A percentile compares a stretch with the other conserved stretches of the same genome.
These are phyloP conservation scores for Hebeloma cylindrosporum DNA, from an alignment of 768 basidiomycete species.

Conservation along the genomic window DNA sequence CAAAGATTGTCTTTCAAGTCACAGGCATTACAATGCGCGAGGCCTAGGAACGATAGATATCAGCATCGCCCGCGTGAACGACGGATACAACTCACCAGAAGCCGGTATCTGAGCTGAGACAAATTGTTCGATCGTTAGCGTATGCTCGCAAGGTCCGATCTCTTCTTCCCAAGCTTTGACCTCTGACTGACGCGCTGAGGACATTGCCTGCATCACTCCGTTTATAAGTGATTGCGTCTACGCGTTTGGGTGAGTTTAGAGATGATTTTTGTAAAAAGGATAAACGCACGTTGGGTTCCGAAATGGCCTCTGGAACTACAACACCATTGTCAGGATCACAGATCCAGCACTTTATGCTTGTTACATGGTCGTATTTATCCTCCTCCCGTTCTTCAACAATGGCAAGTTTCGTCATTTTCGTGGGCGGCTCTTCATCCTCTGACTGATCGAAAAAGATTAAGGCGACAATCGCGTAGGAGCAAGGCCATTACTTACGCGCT, in stretches of 20 bases:
- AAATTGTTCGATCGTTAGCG: constrained; percentile 44
- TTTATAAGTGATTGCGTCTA: constrained; percentile 60
- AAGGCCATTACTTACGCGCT: constrained; percentile 38
- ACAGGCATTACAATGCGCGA: constrained; percentile 81
- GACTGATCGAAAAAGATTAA: no score
- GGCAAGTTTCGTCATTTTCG: constrained; percentile 87
- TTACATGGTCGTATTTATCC: constrained; percentile 77
- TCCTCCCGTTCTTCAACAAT: constrained; percentile 86
- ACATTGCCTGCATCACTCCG: constrained; percentile 76
- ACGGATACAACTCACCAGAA: constrained; percentile 43
- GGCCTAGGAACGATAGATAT: constrained; percentile 42
- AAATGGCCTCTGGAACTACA: constrained; percentile 41
- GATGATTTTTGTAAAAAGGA: neutral
- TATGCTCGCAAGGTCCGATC: constrained; percentile 83
- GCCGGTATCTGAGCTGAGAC: constrained; percentile 48
- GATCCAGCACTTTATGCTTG: constrained; percentile 72
- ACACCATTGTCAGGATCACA: constrained; percentile 56
- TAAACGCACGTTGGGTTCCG: constrained; percentile 33
- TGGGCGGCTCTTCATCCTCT: constrained; percentile 79
- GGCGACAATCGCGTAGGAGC: neutral
- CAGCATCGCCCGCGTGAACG: no score
- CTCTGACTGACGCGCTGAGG: constrained; percentile 90
- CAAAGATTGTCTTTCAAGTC: constrained; percentile 90
- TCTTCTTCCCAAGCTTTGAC: constrained; percentile 99
- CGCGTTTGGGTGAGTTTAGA: constrained; percentile 3